phyloP scores from a whole-genome alignment of 768 basidiomycete genomes.

The Amanita inopinata region DNA sequence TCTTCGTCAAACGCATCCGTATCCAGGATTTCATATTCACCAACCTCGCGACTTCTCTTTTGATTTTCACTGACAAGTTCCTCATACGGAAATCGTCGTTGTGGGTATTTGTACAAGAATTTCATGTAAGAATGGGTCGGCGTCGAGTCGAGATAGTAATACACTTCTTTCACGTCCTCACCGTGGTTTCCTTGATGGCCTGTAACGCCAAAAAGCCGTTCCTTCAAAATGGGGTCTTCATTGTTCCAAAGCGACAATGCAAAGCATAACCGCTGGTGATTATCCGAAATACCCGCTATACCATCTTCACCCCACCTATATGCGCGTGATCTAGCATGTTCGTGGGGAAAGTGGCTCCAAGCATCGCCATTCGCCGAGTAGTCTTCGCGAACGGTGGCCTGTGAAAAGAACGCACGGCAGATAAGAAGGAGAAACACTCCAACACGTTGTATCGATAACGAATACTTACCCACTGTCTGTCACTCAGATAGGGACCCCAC shows the following conservation, averaged over 20 bases:
- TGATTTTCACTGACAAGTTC: slow-evolving; percentile 81
- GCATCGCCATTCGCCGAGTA: slow-evolving; percentile 96
- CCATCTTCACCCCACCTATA: slow-evolving; percentile 99
- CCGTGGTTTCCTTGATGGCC: slow-evolving; percentile 98
- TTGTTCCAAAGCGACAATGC: slow-evolving; percentile 92
- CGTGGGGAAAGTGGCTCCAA: slow-evolving; percentile 93
- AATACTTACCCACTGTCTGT: slow-evolving; percentile 90
- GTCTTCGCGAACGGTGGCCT: slow-evolving; percentile 98
- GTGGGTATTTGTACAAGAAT: slow-evolving; percentile 98
- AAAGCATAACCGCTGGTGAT: slow-evolving; percentile 91
- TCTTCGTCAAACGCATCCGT: slow-evolving; percentile 88
- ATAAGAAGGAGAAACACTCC: slow-evolving; percentile 2
- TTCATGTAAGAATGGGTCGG: slow-evolving; percentile 99
- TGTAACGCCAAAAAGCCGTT: slow-evolving; percentile 92
- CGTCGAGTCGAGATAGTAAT: slow-evolving; percentile 97
- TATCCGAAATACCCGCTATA: slow-evolving; percentile 94
- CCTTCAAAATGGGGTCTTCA: slow-evolving; percentile 89
- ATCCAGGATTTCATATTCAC: slow-evolving; percentile 91
- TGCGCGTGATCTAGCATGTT: slow-evolving; percentile 85
- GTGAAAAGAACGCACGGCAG: slow-evolving; percentile 13
- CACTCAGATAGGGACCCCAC: slow-evolving; percentile 97
- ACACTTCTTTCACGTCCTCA: slow-evolving; percentile 97
- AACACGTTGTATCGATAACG: slow-evolving; percentile 3
- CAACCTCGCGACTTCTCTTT: slow-evolving; percentile 72
- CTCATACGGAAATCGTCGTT: slow-evolving; percentile 87